These are phyloP conservation scores for Creolimax fragrantissima DNA, from an alignment of 78 protist species.

Conservation along the genomic window DNA sequence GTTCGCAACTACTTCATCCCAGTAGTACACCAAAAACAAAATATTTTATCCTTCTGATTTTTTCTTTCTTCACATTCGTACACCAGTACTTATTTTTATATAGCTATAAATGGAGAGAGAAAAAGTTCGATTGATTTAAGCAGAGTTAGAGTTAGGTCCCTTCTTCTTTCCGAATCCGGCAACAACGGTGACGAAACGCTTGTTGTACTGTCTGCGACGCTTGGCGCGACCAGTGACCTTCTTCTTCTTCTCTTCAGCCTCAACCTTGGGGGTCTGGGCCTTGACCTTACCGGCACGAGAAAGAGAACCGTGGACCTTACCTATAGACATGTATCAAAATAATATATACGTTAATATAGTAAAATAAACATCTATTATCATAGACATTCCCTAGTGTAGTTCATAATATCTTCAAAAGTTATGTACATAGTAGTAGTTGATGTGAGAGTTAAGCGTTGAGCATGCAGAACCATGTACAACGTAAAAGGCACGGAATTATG, in stretches of 20 bases:
- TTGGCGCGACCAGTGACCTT: slow-evolving; percentile 62
- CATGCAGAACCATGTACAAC: too few relatives aligned
- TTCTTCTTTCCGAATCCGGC: slow-evolving; percentile 10
- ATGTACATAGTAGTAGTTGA: background rate
- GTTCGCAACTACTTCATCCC: too few relatives aligned
- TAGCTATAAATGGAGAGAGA: too few relatives aligned
- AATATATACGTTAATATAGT: background rate
- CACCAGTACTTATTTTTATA: too few relatives aligned
- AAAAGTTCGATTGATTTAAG: too few relatives aligned
- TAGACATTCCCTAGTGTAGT: too few relatives aligned
- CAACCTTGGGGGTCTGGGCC: slow-evolving; percentile 82
- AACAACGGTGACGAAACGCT: slow-evolving; percentile 54
- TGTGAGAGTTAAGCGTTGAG: too few relatives aligned
- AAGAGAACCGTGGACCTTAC: slow-evolving; percentile 83
- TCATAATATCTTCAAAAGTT: background rate
- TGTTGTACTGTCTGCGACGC: slow-evolving; percentile 71
- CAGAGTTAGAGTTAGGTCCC: slow-evolving; percentile 39
- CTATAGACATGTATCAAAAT: background rate
- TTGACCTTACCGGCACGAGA: slow-evolving; percentile 89
- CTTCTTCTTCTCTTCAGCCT: slow-evolving; percentile 48
- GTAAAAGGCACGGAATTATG: too few relatives aligned
- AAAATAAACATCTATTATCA: background rate
- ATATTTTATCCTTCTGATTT: too few relatives aligned
- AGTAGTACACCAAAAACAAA: too few relatives aligned
- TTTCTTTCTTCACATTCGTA: too few relatives aligned